These are phyloP conservation scores for Coprinopsis sp. DNA, from an alignment of 768 basidiomycete genomes.

Conservation along the genomic window DNA sequence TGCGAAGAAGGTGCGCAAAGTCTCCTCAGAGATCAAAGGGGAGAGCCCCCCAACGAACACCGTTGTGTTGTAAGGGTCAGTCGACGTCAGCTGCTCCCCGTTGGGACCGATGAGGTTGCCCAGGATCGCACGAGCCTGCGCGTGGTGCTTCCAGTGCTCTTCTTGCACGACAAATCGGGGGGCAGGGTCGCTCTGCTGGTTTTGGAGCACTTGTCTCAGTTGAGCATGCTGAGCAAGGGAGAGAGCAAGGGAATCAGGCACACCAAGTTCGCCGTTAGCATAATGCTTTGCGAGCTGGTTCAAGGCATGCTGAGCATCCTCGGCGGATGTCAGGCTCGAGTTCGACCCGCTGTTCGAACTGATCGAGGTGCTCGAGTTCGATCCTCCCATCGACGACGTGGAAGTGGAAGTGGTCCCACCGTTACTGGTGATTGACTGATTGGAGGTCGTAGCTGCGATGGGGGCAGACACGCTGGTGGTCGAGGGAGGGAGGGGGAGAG, in stretches of 20 bases:
- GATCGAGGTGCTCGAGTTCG: slow-evolving; percentile 47
- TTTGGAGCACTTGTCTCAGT: slow-evolving; percentile 26
- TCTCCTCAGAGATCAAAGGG: slow-evolving; percentile 87
- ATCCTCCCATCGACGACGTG: slow-evolving; percentile 45
- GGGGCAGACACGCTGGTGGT: slow-evolving; percentile 68
- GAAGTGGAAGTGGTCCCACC: slow-evolving; percentile 39
- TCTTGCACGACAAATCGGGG: slow-evolving; percentile 59
- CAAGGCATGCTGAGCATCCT: slow-evolving; percentile 48
- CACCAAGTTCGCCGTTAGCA: slow-evolving; percentile 28
- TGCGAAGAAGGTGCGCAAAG: slow-evolving; percentile 82
- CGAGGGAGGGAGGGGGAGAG: slow-evolving; percentile 40
- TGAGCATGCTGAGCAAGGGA: slow-evolving; percentile 39
- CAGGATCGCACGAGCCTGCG: slow-evolving; percentile 76
- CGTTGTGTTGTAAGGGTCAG: slow-evolving; percentile 94
- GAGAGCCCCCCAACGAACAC: slow-evolving; percentile 92
- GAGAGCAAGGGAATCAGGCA: slow-evolving; percentile 19
- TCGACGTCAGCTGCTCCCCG: slow-evolving; percentile 80
- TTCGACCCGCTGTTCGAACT: slow-evolving; percentile 51
- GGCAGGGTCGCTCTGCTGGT: slow-evolving; percentile 32
- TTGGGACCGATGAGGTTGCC: slow-evolving; percentile 83
- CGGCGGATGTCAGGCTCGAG: slow-evolving; percentile 46
- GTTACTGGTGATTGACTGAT: slow-evolving; percentile 30
- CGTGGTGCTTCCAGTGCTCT: slow-evolving; percentile 82
- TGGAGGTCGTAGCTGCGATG: slow-evolving; percentile 48
- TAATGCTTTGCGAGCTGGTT: slow-evolving; percentile 49